Percentiles rank a stretch among this genome's conserved stretches.
Evolutionary conservation across 179 eudicot species (phyloP).

Genomic region (Amaranthus tricolor): DNA sequence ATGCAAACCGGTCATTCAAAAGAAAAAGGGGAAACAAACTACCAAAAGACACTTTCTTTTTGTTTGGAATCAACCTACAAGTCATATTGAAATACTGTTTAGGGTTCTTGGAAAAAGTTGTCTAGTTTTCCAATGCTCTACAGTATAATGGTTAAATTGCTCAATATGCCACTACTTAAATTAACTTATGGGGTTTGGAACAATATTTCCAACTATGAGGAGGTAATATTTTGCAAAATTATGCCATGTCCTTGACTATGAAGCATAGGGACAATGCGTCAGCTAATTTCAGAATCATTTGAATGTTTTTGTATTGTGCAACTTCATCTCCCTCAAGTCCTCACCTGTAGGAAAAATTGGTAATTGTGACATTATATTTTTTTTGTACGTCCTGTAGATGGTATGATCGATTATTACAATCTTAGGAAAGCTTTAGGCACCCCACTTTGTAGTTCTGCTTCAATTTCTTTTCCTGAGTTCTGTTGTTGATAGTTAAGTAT

Average conservation of each 20-base stretch:
- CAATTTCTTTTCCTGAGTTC: background rate
- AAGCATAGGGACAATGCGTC: background rate
- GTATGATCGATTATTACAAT: background rate
- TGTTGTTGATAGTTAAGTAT: background rate
- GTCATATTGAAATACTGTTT: background rate
- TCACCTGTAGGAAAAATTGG: background rate
- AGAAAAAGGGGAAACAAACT: background rate
- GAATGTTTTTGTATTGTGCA: background rate
- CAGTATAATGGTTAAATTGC: background rate
- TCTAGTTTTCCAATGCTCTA: background rate
- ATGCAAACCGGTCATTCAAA: background rate
- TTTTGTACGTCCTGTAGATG: background rate
- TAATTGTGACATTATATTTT: background rate
- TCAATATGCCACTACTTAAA: background rate
- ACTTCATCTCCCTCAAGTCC: background rate
- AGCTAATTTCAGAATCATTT: background rate
- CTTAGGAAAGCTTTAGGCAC: background rate
- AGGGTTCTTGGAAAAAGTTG: background rate
- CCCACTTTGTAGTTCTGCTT: background rate
- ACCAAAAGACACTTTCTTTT: background rate
- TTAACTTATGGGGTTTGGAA: background rate
- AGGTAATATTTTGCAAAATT: background rate
- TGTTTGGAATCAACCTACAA: too few relatives aligned
- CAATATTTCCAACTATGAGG: too few relatives aligned
- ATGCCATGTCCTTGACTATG: background rate